A percentile compares a stretch with the other conserved stretches of the same genome.
Conservation (phyloP, 2,329 filamentous ascomycete species). For the Aspergillus felis region DNA sequence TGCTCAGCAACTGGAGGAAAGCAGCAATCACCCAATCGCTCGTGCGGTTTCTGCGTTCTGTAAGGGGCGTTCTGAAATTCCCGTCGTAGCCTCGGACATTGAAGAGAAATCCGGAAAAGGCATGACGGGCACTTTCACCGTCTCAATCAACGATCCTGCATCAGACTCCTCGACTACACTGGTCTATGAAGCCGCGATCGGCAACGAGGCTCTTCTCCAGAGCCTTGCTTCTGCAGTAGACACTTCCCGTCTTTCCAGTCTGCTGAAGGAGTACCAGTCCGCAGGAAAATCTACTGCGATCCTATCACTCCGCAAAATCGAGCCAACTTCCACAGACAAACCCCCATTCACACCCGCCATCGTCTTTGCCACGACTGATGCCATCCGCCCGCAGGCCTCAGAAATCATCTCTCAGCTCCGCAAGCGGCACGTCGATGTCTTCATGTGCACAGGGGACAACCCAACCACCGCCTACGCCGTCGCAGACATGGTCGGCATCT, state of each 20-base stretch:
- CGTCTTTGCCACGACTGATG: constrained; percentile 74
- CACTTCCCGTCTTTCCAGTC: constrained; percentile 29
- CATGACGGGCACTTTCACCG: constrained; percentile 50
- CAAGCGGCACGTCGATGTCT: constrained; percentile 66
- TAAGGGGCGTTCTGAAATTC: constrained; percentile 20
- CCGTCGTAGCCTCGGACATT: constrained; percentile 36
- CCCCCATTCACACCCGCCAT: constrained; percentile 50
- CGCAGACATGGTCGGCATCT: constrained; percentile 70
- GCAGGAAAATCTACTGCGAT: constrained; percentile 44
- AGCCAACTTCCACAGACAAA: constrained; percentile 9
- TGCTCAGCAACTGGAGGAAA: constrained; percentile 52
- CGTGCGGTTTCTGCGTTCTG: constrained; percentile 53
- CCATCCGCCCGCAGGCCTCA: constrained; percentile 69
- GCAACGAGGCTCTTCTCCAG: constrained; percentile 54
- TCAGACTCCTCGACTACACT: constrained; percentile 14
- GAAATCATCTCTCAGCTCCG: constrained; percentile 63
- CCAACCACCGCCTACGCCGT: constrained; percentile 77
- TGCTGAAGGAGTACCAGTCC: constrained; percentile 38
- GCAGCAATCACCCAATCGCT: constrained; percentile 58
- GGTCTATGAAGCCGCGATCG: constrained; percentile 49
- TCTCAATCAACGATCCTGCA: constrained; percentile 20
- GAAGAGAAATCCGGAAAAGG: constrained; percentile 57
- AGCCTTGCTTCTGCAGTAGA: constrained; percentile 28
- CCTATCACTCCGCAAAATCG: constrained; percentile 35
- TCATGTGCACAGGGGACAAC: constrained; percentile 94